A percentile compares a stretch with the other conserved stretches of the same genome.
Evolutionary conservation across 352 stramenopile genomes (phyloP).

Genomic region (Phytophthora agathidicida): DNA sequence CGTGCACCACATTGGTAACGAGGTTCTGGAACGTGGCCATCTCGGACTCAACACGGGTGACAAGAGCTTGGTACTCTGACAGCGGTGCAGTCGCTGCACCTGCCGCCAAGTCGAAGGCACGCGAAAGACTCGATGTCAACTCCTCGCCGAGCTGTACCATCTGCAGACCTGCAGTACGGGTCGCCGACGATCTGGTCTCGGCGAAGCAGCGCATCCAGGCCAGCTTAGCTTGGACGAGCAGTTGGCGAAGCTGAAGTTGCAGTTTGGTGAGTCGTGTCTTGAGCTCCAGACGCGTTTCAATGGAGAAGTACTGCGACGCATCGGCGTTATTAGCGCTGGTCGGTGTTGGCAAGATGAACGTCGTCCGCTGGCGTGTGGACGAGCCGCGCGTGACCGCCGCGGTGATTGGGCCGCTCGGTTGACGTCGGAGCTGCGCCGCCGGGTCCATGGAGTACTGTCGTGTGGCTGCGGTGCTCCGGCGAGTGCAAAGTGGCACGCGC

Average conservation of each 20-base stretch:
- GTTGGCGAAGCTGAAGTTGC: conserved; percentile 40
- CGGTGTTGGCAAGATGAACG: conserved; percentile 10
- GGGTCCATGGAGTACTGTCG: conserved; percentile 24
- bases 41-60: conserved; percentile 45
- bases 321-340: conserved; percentile 26
- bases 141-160: conserved; percentile 54
- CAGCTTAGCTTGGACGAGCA: conserved; percentile 62
- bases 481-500: conserved; percentile 19
- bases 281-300: conserved; percentile 64
- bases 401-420: conserved; percentile 20
- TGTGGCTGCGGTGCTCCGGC: conserved; percentile 5
- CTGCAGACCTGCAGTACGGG: conserved; percentile 16
- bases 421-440: conserved; percentile 23
- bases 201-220: conserved; percentile 69
- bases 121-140: conserved; percentile 43
- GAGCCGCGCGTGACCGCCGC: conserved; percentile 13
- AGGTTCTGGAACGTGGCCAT: conserved; percentile 48
- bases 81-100: conserved; percentile 36
- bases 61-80: conserved; percentile 52
- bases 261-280: conserved; percentile 46
- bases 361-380: conserved; percentile 24
- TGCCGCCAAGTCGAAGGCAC: conserved; percentile 45
- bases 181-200: background rate
- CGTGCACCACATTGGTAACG: conserved; percentile 31
- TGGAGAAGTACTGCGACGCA: conserved; percentile 56